Percentiles rank a stretch among this genome's conserved stretches.
phyloP scores from a whole-genome alignment of 1,139 yeast genomes.

The Pichia sp. region DNA sequence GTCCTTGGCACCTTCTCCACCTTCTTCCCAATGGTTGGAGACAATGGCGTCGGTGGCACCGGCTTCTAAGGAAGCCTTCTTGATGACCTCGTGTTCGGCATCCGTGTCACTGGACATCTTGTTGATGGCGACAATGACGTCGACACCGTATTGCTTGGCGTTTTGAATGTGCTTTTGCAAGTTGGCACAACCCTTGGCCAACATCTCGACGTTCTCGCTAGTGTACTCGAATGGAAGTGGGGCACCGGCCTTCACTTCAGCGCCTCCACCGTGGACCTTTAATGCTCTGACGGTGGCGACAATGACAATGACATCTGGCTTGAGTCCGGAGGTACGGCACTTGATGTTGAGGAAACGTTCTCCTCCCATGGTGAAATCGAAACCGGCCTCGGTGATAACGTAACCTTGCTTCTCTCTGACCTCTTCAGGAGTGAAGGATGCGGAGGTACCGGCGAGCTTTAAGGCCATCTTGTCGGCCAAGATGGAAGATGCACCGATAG shows the following conservation, averaged over 20 bases:
- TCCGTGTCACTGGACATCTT: constrained; percentile 82
- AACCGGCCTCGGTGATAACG: constrained; percentile 96
- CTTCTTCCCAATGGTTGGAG: constrained; percentile 97
- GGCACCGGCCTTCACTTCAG: constrained; percentile 94
- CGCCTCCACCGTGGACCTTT: constrained; percentile 98
- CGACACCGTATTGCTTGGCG: constrained; percentile 82
- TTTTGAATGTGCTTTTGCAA: constrained; percentile 87
- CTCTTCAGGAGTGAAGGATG: constrained; percentile 45
- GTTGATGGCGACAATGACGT: constrained; percentile 95
- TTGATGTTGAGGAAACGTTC: constrained; percentile 95
- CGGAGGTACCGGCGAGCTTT: constrained; percentile 54
- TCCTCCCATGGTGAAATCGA: constrained; percentile 99
- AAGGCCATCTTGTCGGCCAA: constrained; percentile 94
- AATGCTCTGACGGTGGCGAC: constrained; percentile 97
- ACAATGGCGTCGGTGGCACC: constrained; percentile 95
- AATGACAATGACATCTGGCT: constrained; percentile 88
- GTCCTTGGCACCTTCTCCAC: constrained; percentile 89
- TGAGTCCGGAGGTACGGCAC: constrained; percentile 87
- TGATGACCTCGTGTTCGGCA: constrained; percentile 79
- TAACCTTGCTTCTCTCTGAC: constrained; percentile 65
- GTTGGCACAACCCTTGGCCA: constrained; percentile 82
- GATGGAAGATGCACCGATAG: constrained; percentile 94
- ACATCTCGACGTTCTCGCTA: constrained; percentile 78
- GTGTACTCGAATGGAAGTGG: constrained; percentile 84
- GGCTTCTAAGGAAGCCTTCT: constrained; percentile 80